Evolutionary conservation across 2,329 filamentous ascomycete species (phyloP), one percentile per base, ranked within the genome.

Genomic region (Diaporthe vexans): DNA sequence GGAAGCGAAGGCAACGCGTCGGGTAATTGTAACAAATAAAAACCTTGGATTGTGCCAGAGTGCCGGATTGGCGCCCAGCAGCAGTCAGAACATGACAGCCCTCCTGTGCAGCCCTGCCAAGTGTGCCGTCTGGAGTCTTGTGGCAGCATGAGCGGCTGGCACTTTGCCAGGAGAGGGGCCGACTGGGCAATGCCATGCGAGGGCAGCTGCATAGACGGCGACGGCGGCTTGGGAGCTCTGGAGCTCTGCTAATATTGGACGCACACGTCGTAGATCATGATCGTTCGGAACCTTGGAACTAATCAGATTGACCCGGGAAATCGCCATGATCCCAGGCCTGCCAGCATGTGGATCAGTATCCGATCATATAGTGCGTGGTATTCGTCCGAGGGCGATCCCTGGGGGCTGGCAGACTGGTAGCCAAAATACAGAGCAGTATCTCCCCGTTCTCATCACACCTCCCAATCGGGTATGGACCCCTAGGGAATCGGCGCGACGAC

Each of bases 161-260:
- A 48, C 17, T 13, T 33, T 48, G 43, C 59, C 57, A 61, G 35
- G 57, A 48, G 9, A 48, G 40, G 59, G 59, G 59, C 59, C 59
- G 59, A 65, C 59, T 65, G 24, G 40, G 59, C 59, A 65, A 48
- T 8, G 29, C 59, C 59, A 65, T 65, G 59, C 59, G 59, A 61
- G 40, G 15, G 17, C 43, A 48, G 40, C 11, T 35, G 59, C 59
- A 65, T 65, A 65, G 59, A 48, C 59, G 19, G 19, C 9, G 24
- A 48, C 40, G 10, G 17, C 59, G 40, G 26, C 40, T 65, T 65
- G 59, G 17, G 24, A 52, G 59, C 29, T 65, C 26, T 65, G 33
- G 37, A 40, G 37, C 37, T 40, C 37, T 40, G 37, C 37, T 40
- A 40, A 48, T 65, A 48, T n/a, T 63, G 58, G 58, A 63, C 8